Base-by-base conservation (phyloP, 2,329 filamentous ascomycete genomes). In the Pseudogymnoascus sp. region DNA sequence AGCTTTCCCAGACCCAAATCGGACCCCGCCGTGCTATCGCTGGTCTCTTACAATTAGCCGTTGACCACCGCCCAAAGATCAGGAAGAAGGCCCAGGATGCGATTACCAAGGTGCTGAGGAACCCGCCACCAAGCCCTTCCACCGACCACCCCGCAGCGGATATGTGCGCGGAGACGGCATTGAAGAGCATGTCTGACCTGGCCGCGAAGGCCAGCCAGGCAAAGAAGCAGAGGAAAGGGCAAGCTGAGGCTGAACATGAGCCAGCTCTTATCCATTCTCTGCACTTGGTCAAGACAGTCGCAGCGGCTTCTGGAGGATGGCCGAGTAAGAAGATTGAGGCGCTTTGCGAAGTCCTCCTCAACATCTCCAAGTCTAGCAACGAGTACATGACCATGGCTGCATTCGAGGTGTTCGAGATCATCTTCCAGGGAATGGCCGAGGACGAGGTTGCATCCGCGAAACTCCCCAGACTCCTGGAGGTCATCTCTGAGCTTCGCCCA, bases 381-480 rank as follows among this genome's bases (percentile, higher is more conserved):
- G 92, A 97, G 72, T 96, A 93, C 73, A 87, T 99, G 79, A 96
- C 92, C 33, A 95, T 97, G 87, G 88, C 90, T 9, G 89, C 92
- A 0, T 97, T 99, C 68, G 93, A 97, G 66, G 93, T 97, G 3
- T 99, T 99, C 69, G 94, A 99, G 73, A 88, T 96, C 73, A 96
- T 97, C 47, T 97, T 99, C 66, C 88, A 89, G 68, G 89, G 91
- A 6, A 92, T 99, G 88, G 84, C 80, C n/a, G 83, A 86, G 14
- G 88, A 92, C 66, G 91, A 96, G 66, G 82, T 92, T 57, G 90
- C 92, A 0, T 95, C 91, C 2, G 84, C 90, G 1, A 99, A 97
- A 75, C 81, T 99, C 11, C 91, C 92, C 2, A 84, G 90, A 61
- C 81, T 99, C 11, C 82, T 97, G 68, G 91, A 96, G 65, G 91